These are phyloP conservation scores for Clonostachys chloroleuca DNA, from an alignment of 2,329 filamentous ascomycete species.

Conservation along the genomic window DNA sequence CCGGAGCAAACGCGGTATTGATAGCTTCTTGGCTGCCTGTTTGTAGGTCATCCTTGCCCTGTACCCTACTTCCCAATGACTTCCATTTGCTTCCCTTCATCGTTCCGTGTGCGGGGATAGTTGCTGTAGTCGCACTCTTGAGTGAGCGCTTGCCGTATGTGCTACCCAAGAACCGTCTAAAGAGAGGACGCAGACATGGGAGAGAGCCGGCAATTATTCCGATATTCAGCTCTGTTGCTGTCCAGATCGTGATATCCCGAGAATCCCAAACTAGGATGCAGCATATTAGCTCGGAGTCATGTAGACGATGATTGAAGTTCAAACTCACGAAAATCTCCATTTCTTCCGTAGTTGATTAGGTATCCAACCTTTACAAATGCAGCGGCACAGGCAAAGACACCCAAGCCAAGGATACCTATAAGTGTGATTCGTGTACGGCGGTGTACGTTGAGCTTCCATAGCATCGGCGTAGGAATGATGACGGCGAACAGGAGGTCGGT, in stretches of 20 bases:
- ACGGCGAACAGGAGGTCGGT: constrained; percentile 31
- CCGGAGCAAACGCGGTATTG: constrained; percentile 5
- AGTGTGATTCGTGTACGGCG: constrained; percentile 30
- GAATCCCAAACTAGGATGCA: constrained; percentile 25
- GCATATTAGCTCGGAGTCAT: constrained; percentile 8
- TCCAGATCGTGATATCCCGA: constrained; percentile 42
- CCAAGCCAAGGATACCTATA: constrained; percentile 32
- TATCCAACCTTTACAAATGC: constrained; percentile 34
- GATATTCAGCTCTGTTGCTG: constrained; percentile 27
- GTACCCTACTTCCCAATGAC: constrained; percentile 10
- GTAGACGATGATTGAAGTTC: no score
- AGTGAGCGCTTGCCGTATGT: constrained; percentile 19
- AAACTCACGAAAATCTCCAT: constrained; percentile 22
- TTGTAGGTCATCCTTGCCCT: constrained; percentile 7
- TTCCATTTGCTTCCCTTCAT: constrained; percentile 14
- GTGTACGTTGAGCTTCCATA: constrained; percentile 34
- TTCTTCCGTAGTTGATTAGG: constrained; percentile 28
- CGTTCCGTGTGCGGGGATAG: constrained; percentile 14
- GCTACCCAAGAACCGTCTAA: constrained; percentile 21
- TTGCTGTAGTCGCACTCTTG: constrained; percentile 14
- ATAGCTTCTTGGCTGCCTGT: constrained; percentile 20
- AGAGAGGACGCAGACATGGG: constrained; percentile 25
- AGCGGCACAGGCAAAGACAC: constrained; percentile 36
- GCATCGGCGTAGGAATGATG: constrained; percentile 28
- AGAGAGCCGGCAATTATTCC: constrained; percentile 29